Percentiles rank a stretch among this genome's conserved stretches.
Evolutionary conservation across 2,329 filamentous ascomycete genomes (phyloP).

Genomic region (Exophiala sp.): DNA sequence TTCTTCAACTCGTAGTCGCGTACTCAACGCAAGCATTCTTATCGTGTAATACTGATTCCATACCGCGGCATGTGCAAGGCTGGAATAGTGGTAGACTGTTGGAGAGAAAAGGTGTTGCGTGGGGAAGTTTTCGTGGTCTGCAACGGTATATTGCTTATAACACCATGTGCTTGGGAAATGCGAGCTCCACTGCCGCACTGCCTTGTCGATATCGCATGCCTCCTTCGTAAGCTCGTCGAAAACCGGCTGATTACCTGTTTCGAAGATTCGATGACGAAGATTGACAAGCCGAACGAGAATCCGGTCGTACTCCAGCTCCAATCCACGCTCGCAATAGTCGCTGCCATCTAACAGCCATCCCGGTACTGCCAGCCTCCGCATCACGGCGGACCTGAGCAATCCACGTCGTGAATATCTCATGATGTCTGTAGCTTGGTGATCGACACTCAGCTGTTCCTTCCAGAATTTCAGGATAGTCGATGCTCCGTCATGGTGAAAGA

Average conservation of each 20-base stretch:
- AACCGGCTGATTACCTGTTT: neutral
- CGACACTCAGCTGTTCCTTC: slow-evolving; percentile 20
- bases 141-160: slow-evolving; percentile 16
- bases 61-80: slow-evolving; percentile 23
- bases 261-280: slow-evolving; percentile 17
- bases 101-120: slow-evolving; percentile 27
- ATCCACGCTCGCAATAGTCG: slow-evolving; percentile 31
- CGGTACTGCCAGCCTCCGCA: slow-evolving; percentile 29
- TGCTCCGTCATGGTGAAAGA: slow-evolving; percentile 37
- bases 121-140: slow-evolving; percentile 3
- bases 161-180: slow-evolving; percentile 11
- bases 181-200: slow-evolving; percentile 14
- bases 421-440: slow-evolving; percentile 21
- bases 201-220: slow-evolving; percentile 12
- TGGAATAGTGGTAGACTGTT: slow-evolving; percentile 28
- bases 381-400: slow-evolving; percentile 29
- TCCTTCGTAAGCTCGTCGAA: slow-evolving; percentile 9
- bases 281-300: slow-evolving; percentile 28
- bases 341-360: slow-evolving; percentile 32
- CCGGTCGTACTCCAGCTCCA: slow-evolving; percentile 32
- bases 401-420: slow-evolving; percentile 32
- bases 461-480: slow-evolving; percentile 32
- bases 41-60: slow-evolving; percentile 32
- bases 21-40: slow-evolving; percentile 29
- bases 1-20: slow-evolving; percentile 26